These are phyloP conservation scores for Cyberlindnera xishuangbannaensis DNA, from an alignment of 805 yeast genomes.

Conservation along the genomic window DNA sequence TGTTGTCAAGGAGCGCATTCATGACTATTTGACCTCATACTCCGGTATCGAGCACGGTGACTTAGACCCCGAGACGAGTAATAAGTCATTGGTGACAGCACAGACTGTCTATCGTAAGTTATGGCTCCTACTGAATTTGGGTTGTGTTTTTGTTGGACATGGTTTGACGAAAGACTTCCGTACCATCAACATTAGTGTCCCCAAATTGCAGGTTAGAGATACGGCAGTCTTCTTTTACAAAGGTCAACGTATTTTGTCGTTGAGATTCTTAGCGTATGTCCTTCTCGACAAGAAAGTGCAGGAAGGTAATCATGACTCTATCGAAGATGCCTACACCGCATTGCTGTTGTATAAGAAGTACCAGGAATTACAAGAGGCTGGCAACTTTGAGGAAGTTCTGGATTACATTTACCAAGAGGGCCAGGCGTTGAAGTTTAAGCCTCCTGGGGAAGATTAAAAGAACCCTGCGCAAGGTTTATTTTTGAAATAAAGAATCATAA, in stretches of 20 bases:
- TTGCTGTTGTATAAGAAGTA: conserved; percentile 69
- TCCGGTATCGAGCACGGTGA: conserved; percentile 96
- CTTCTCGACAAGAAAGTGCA: conserved; percentile 75
- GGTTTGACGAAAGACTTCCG: conserved; percentile 89
- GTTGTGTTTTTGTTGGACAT: conserved; percentile 93
- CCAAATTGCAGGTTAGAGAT: conserved; percentile 79
- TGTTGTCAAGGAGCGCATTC: conserved; percentile 60
- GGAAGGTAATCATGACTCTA: conserved; percentile 92
- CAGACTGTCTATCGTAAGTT: conserved; percentile 82
- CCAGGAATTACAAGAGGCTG: conserved; percentile 50
- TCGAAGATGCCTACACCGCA: conserved; percentile 92
- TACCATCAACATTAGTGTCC: conserved; percentile 87
- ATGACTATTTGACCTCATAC: conserved; percentile 81
- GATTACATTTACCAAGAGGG: conserved; percentile 71
- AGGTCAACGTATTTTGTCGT: conserved; percentile 72
- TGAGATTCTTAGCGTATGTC: conserved; percentile 81
- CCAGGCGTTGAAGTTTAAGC: conserved; percentile 23
- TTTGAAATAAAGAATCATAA: no score
- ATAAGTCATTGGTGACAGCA: conserved; percentile 65
- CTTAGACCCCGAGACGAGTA: conserved; percentile 61
- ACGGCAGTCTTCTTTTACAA: conserved; percentile 77
- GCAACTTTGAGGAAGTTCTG: conserved; percentile 56
- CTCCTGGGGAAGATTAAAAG: conserved; percentile 19
- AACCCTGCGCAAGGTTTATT: no score
- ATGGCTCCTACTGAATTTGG: conserved; percentile 85